Base-by-base conservation (phyloP, 768 basidiomycete species). In the Suillus bovinus region DNA sequence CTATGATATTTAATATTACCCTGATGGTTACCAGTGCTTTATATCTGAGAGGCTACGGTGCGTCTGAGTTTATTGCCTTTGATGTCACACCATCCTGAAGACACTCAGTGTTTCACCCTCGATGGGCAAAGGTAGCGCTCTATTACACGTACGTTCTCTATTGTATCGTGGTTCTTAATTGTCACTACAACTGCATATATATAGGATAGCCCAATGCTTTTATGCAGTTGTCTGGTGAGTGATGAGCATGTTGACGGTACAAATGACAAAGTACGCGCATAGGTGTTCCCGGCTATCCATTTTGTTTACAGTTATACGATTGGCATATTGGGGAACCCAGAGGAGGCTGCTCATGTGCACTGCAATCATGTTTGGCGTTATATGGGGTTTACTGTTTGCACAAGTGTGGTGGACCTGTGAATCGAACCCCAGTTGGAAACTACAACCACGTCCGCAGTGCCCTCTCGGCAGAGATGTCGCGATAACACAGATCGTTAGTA, bases 381-480 rank as follows among this genome's bases (percentile, higher is more conserved):
- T 29, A 29, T 50, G 49, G 49, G 49, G 16, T 29, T 5, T 50
- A 29, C 49, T 50, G 5, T 50, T 50, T 10, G 49, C 49, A 29
- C 49, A 50, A 29, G 49, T 50, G 49, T 50, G 49, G 49, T 50
- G 49, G 49, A 50, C 49, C 27, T 50, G 49, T 29, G 49, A 50
- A 50, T 29, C 2, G 4, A 9, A 50, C 4, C 27, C 49, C 27
- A 50, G 49, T 17, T 50, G 49, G 49, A 50, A 50, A 50, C 9
- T 17, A 9, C 9, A 17, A 29, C 49, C 27, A 17, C 27, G 27
- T 31, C 49, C 49, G 17, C 49, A 50, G 49, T 50, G 49, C 49
- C 16, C 27, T 17, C 49, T 50, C 17, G 49, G 49, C 49, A 50
- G 49, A 29, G 17, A 50, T 29, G 49, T 50, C 9, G 49, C 49